phyloP scores from a whole-genome alignment of 257 asterid species.

The Solanum pimpinellifolium region DNA sequence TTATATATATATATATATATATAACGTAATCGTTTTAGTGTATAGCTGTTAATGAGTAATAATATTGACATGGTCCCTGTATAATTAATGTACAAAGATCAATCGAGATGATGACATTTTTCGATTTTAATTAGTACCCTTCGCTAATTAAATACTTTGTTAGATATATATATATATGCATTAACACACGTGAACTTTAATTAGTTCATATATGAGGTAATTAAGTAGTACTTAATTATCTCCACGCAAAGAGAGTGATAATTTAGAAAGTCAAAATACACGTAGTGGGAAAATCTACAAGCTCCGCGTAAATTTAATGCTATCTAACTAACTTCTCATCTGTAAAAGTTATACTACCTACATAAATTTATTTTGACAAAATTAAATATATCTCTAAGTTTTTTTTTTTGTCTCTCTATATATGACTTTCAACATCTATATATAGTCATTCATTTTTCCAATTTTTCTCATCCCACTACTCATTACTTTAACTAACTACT shows the following conservation, averaged over 20 bases:
- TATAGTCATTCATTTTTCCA: neutral
- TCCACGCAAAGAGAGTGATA: neutral
- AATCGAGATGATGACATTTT: neutral
- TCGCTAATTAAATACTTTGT: neutral
- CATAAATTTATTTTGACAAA: neutral
- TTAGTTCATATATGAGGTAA: neutral
- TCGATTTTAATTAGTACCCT: neutral
- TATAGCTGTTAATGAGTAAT: neutral
- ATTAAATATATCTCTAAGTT: neutral
- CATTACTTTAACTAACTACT: neutral
- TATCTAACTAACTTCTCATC: neutral
- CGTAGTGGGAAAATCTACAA: neutral
- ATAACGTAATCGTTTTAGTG: neutral
- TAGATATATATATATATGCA: neutral
- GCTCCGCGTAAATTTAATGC: constrained; percentile 9
- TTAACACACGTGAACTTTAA: neutral
- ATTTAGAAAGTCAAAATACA: neutral
- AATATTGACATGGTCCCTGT: neutral
- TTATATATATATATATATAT: too few species aligned
- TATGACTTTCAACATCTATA: neutral
- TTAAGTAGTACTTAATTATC: neutral
- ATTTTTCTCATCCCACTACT: neutral
- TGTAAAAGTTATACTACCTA: neutral
- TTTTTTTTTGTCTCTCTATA: neutral
- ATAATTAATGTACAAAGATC: neutral